Evolutionary conservation across 2,329 filamentous ascomycete species (phyloP).

Genomic region (Claviceps maximensis): DNA sequence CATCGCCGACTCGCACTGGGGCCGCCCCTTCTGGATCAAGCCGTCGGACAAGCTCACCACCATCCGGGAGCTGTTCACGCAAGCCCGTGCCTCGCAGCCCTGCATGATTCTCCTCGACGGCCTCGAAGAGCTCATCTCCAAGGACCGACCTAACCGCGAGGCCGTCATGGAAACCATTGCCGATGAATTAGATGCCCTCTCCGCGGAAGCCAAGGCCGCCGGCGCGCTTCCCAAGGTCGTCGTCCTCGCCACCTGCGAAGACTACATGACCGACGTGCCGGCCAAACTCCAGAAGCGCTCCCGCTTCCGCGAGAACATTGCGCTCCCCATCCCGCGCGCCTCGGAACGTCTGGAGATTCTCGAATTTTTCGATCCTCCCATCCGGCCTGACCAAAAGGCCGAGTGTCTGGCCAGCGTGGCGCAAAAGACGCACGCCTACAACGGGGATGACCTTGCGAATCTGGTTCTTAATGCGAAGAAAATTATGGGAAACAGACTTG

Average conservation of each 20-base stretch:
- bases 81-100: conserved; percentile 55
- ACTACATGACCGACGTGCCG: conserved; percentile 61
- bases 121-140: conserved; percentile 55
- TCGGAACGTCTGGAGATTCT: conserved; percentile 62
- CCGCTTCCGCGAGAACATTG: conserved; percentile 55
- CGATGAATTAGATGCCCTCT: conserved; percentile 43
- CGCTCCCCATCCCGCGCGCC: conserved; percentile 65
- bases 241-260: conserved; percentile 59
- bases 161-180: conserved; percentile 37
- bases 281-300: conserved; percentile 49
- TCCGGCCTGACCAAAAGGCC: conserved; percentile 35
- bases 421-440: conserved; percentile 76
- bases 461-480: conserved; percentile 33
- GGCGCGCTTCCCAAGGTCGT: conserved; percentile 44
- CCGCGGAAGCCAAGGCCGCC: conserved; percentile 22
- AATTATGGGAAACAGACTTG: conserved; percentile 15
- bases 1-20: conserved; percentile 57
- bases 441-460: conserved; percentile 59
- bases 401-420: conserved; percentile 47
- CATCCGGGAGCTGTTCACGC: conserved; percentile 55
- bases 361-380: conserved; percentile 37
- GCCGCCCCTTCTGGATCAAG: conserved; percentile 49
- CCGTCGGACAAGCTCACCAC: conserved; percentile 41
- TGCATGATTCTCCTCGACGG: conserved; percentile 71
- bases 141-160: conserved; percentile 37